Base-by-base conservation (phyloP, 1,284 basidiomycete genomes). In the Ustilago curta region DNA sequence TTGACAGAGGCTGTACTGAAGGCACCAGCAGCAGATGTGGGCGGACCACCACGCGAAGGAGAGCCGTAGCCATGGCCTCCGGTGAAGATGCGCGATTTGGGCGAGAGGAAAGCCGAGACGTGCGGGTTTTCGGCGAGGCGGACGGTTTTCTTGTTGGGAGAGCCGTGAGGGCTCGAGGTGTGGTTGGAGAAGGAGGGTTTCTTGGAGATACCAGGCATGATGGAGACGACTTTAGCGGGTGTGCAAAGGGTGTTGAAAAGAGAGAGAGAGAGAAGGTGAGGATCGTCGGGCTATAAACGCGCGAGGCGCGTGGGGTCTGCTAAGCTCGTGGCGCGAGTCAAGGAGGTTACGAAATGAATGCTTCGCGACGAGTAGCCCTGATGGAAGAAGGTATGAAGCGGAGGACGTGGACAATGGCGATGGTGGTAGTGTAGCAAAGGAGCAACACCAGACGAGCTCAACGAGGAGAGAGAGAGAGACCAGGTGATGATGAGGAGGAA, bases 41-140 rank as follows among this genome's bases (percentile, higher is more conserved):
- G 35, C 0, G 42, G 29, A 6, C 21, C 23, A 29, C 53, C 48
- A 14, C 53, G 56, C 8, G 67, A 19, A 4, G 63, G 54, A 1
- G 43, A 42, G 11, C 60, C 70, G 49, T 61, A 64, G 14, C 60
- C 66, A 57, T 70, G 66, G 12, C 65, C 68, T 11, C 69, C 74
- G 12, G 69, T 60, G 23, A 69, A 72, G 57, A 78, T 70, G 31
- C 77, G 74, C 37, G 77, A 79, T 35, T 72, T 70, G 40, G 77
- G 75, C 11, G 73, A 76, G 14, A 79, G 66, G 59, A 79, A 79
- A 16, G 77, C 77, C 8, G 74, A 74, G 25, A 78, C 64, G 58
- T 70, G 66, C 21, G 68, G 72, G 42, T 75, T 70, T 25, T 75
- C 72, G 19, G 66, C 66, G 8, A 69, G 66, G 5, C 56, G 59